These are phyloP conservation scores for Phytophthora fragariaefolia DNA, from an alignment of 352 stramenopile genomes.

Conservation along the genomic window DNA sequence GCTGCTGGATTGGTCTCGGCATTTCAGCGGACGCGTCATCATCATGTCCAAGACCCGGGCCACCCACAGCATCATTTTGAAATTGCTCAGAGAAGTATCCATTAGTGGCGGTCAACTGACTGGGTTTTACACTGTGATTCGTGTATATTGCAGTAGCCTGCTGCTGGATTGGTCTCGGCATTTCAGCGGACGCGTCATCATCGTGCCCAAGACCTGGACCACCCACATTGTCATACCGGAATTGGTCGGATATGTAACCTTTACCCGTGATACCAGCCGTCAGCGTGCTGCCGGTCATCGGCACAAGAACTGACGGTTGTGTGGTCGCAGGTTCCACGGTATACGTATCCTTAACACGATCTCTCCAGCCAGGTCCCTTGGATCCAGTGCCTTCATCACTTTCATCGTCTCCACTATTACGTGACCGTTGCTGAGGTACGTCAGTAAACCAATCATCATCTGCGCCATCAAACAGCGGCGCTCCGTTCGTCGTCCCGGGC, in stretches of 20 bases:
- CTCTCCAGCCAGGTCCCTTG: slow-evolving; percentile 37
- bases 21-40: slow-evolving; percentile 26
- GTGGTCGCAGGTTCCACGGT: slow-evolving; percentile 23
- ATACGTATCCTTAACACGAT: slow-evolving; percentile 38
- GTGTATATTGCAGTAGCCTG: background rate
- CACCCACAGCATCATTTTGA: slow-evolving; percentile 35
- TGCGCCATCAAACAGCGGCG: slow-evolving; percentile 51
- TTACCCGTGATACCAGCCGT: slow-evolving; percentile 36
- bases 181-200: slow-evolving; percentile 21
- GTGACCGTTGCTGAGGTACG: slow-evolving; percentile 22
- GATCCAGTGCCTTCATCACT: slow-evolving; percentile 19
- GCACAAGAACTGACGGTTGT: slow-evolving; percentile 12
- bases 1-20: slow-evolving; percentile 31
- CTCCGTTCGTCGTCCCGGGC: background rate
- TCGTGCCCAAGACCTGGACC: slow-evolving; percentile 35
- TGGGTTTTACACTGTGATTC: slow-evolving; percentile 19
- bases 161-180: slow-evolving; percentile 34
- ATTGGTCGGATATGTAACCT: slow-evolving; percentile 46
- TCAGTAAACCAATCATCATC: slow-evolving; percentile 77
- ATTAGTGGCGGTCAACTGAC: slow-evolving; percentile 21
- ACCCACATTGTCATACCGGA: slow-evolving; percentile 37
- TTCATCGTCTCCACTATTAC: slow-evolving; percentile 17
- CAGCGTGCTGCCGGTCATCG: slow-evolving; percentile 18
- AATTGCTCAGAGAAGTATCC: slow-evolving; percentile 47
- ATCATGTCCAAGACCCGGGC: slow-evolving; percentile 33